Evolutionary conservation across 441 rosid species (phyloP).

Genomic region (Erodium chrysanthum): DNA sequence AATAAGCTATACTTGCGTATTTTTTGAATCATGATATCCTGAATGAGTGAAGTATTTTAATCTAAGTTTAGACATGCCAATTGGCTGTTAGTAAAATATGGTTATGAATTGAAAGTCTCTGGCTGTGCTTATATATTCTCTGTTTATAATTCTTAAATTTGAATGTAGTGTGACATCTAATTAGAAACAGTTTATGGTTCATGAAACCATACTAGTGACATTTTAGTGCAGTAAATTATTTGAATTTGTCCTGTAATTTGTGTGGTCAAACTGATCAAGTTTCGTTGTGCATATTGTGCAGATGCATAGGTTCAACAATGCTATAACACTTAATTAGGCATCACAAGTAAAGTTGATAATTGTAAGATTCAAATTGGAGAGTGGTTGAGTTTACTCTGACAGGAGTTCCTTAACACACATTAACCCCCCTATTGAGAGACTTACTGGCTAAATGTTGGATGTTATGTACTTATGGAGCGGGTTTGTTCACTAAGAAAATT

Average conservation of each 20-base stretch:
- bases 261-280: constrained; percentile 1
- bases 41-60: background rate
- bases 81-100: background rate
- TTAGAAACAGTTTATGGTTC: background rate
- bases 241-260: constrained; percentile 10
- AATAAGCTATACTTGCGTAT: constrained; percentile 6
- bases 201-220: background rate
- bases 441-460: background rate
- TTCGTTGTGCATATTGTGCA: background rate
- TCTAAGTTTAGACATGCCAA: constrained; percentile 6
- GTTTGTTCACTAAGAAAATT: background rate
- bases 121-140: background rate
- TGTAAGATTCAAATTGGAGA: background rate
- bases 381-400: constrained; percentile 4
- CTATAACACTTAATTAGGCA: background rate
- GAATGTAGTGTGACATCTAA: background rate
- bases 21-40: constrained; percentile 8
- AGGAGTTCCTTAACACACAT: background rate
- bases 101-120: background rate
- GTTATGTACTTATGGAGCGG: background rate
- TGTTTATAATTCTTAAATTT: background rate
- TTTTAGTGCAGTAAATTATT: background rate
- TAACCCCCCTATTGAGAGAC: background rate
- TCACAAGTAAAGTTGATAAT: background rate
- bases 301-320: background rate